Conservation (phyloP, 805 yeast genomes). For the Yamadazyma nakazawae region DNA sequence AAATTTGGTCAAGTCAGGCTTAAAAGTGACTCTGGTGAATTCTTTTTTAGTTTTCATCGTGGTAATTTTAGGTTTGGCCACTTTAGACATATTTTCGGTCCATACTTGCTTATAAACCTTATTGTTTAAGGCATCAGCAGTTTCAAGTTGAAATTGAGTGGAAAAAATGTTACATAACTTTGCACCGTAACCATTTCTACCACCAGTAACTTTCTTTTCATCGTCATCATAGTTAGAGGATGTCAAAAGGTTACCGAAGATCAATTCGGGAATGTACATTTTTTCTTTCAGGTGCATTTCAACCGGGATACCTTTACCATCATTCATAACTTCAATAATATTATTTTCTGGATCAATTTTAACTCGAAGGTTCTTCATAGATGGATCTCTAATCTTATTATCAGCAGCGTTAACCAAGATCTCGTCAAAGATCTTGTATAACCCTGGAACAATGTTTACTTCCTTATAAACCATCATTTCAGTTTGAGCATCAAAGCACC, state of each 20-base stretch:
- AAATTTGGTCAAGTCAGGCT: slow-evolving; percentile 82
- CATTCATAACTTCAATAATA: slow-evolving; percentile 77
- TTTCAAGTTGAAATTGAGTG: slow-evolving; percentile 79
- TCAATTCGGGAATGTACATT: slow-evolving; percentile 92
- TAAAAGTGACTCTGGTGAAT: slow-evolving; percentile 82
- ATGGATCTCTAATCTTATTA: slow-evolving; percentile 91
- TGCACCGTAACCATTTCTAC: slow-evolving; percentile 98
- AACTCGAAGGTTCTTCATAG: slow-evolving; percentile 86
- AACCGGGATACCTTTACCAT: slow-evolving; percentile 93
- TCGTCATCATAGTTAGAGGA: slow-evolving; percentile 96
- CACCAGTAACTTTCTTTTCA: slow-evolving; percentile 95
- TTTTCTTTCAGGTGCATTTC: slow-evolving; percentile 90
- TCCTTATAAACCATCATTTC: slow-evolving; percentile 47
- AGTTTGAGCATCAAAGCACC: slow-evolving; percentile 66
- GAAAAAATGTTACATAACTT: slow-evolving; percentile 95
- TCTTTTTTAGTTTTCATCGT: slow-evolving; percentile 59
- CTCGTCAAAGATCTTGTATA: slow-evolving; percentile 95
- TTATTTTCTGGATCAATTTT: slow-evolving; percentile 72
- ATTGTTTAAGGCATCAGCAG: slow-evolving; percentile 70
- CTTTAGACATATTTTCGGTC: slow-evolving; percentile 80
- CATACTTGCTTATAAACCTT: slow-evolving; percentile 76
- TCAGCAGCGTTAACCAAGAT: slow-evolving; percentile 98
- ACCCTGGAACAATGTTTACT: slow-evolving; percentile 89
- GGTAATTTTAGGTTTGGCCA: slow-evolving; percentile 72
- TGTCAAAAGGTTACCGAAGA: slow-evolving; percentile 91